Percentiles rank a stretch among this genome's conserved stretches.
phyloP scores from a whole-genome alignment of 192 early-diverging fungal genomes.

The Backusella sp. region DNA sequence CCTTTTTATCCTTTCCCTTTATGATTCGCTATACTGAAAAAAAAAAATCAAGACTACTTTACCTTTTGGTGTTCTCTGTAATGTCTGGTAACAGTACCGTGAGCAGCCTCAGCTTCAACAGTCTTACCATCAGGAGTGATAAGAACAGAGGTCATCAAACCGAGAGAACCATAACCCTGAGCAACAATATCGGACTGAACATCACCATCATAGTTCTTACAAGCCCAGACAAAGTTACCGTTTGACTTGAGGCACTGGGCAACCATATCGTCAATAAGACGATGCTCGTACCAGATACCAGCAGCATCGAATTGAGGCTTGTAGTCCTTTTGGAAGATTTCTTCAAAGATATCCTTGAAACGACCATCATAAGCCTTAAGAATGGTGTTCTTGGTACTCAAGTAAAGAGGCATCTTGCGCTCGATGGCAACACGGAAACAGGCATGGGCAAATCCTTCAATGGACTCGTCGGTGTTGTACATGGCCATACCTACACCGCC shows the following conservation, averaged over 20 bases:
- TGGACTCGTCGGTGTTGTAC: constrained; percentile 94
- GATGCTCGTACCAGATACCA: constrained; percentile 97
- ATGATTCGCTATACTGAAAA: neutral
- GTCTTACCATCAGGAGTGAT: constrained; percentile 90
- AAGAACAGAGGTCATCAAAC: constrained; percentile 95
- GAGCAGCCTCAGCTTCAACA: constrained; percentile 93
- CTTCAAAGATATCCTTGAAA: constrained; percentile 97
- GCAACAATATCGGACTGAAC: constrained; percentile 95
- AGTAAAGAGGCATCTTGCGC: constrained; percentile 90
- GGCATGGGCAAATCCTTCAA: constrained; percentile 89
- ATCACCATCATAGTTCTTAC: constrained; percentile 96
- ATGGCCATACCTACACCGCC: constrained; percentile 93
- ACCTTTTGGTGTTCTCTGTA: constrained; percentile 93
- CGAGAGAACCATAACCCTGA: constrained; percentile 93
- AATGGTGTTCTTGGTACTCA: constrained; percentile 97
- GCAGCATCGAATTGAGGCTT: constrained; percentile 73
- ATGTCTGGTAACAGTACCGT: constrained; percentile 95
- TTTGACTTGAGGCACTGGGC: constrained; percentile 94
- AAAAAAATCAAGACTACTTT: neutral
- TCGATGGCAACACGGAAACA: constrained; percentile 93
- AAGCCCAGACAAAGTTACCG: constrained; percentile 92
- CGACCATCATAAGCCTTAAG: constrained; percentile 95
- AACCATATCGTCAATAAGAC: constrained; percentile 98
- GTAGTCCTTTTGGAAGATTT: constrained; percentile 85
- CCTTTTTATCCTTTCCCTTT: neutral